Conservation (phyloP, 2,329 filamentous ascomycete genomes). For the Colletotrichum sublineola region DNA sequence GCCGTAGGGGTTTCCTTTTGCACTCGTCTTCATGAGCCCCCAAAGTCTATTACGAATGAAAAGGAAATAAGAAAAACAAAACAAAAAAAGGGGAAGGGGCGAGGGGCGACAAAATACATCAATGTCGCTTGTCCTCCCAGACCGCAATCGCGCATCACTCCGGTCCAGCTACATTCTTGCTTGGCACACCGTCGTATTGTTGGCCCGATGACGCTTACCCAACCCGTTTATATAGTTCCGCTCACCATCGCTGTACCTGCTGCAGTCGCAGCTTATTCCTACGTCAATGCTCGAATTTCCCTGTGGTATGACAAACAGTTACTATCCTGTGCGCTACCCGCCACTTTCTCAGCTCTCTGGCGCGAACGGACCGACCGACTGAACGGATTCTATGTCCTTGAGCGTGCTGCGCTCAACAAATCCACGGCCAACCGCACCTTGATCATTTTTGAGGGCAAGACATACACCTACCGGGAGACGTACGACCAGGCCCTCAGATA, state of each 20-base stretch:
- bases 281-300: constrained; percentile 79
- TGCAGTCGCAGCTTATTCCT: constrained; percentile 76
- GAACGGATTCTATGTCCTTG: constrained; percentile 82
- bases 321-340: constrained; percentile 66
- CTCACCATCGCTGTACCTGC: constrained; percentile 70
- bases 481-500: constrained; percentile 80
- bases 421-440: constrained; percentile 68
- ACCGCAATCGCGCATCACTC: constrained; percentile 16
- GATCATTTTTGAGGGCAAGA: constrained; percentile 76
- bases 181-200: not conserved
- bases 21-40: not conserved
- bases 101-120: not conserved
- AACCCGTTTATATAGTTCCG: constrained; percentile 57
- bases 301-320: constrained; percentile 76
- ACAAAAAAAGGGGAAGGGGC: no score
- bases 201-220: constrained; percentile 28
- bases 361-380: constrained; percentile 71
- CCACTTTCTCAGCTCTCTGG: constrained; percentile 57
- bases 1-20: no score
- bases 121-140: not conserved
- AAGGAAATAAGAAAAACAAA: not conserved
- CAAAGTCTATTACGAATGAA: not conserved
- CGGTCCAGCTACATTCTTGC: constrained; percentile 7
- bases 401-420: constrained; percentile 70
- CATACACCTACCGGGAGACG: constrained; percentile 80